Conservation (phyloP, 2,329 filamentous ascomycete species). For the Neonectria magnoliae region DNA sequence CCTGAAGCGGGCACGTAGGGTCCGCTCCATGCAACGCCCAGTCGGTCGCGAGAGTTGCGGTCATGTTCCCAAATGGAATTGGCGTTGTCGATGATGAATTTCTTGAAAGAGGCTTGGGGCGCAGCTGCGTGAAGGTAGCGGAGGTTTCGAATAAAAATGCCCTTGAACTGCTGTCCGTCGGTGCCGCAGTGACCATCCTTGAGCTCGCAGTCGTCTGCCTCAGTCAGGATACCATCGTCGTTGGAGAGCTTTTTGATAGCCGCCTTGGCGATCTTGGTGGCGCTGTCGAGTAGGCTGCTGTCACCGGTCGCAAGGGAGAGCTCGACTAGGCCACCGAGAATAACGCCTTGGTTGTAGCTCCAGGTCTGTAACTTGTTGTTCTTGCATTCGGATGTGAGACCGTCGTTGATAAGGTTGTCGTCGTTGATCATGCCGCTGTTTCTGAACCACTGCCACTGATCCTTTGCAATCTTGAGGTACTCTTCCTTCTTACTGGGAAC, state of each 20-base stretch:
- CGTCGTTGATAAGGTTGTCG: constrained; percentile 63
- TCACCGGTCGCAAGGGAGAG: constrained; percentile 57
- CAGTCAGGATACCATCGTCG: constrained; percentile 56
- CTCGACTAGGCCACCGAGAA: constrained; percentile 65
- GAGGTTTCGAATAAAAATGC: constrained; percentile 74
- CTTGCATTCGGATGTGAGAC: constrained; percentile 57
- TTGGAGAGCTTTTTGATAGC: constrained; percentile 59
- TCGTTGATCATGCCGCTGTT: constrained; percentile 62
- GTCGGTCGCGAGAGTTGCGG: constrained; percentile 58
- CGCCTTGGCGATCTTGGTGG: constrained; percentile 61
- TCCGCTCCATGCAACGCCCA: constrained; percentile 74
- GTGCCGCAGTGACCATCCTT: constrained; percentile 50
- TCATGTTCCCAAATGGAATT: constrained; percentile 72
- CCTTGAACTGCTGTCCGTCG: constrained; percentile 75
- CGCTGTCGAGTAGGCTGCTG: constrained; percentile 52
- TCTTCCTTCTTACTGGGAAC: constrained; percentile 48
- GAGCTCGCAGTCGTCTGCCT: constrained; percentile 50
- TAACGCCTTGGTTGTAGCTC: constrained; percentile 68
- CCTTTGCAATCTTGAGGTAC: constrained; percentile 60
- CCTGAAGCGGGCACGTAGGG: constrained; percentile 64
- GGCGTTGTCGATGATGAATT: constrained; percentile 70
- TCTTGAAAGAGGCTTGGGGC: constrained; percentile 59
- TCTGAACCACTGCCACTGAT: constrained; percentile 64
- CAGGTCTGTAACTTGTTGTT: constrained; percentile 63
- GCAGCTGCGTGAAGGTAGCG: constrained; percentile 63